A percentile compares a stretch with the other conserved stretches of the same genome.
phyloP scores from a whole-genome alignment of 257 asterid species.

The Lavandula angustifolia region DNA sequence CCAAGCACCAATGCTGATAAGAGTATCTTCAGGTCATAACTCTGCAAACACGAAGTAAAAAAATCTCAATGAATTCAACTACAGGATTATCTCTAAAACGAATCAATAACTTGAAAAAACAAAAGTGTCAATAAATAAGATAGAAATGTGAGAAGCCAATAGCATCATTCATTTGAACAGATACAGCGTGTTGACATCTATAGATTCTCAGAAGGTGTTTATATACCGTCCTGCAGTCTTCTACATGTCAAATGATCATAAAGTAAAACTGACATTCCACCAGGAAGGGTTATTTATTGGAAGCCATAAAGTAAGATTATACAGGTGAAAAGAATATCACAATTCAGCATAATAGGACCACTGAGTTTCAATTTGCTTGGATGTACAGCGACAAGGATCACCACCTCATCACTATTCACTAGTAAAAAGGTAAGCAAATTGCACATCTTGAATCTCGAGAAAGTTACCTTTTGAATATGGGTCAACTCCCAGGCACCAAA shows the following conservation, averaged over 20 bases:
- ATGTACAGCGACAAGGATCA: slow-evolving; percentile 17
- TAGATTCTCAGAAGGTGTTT: neutral
- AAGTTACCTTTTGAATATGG: slow-evolving; percentile 41
- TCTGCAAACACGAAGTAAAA: slow-evolving; percentile 22
- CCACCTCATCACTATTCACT: slow-evolving; percentile 28
- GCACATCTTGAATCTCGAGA: slow-evolving; percentile 26
- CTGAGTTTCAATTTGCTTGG: slow-evolving; percentile 24
- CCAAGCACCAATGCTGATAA: slow-evolving; percentile 3
- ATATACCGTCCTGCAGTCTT: neutral
- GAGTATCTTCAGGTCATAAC: slow-evolving; percentile 22
- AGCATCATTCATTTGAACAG: slow-evolving; percentile 1
- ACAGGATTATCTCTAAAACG: neutral
- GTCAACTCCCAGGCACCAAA: slow-evolving; percentile 36
- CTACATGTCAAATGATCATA: slow-evolving; percentile 1
- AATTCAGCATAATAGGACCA: slow-evolving; percentile 9
- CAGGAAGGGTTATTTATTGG: neutral
- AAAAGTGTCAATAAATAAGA: neutral
- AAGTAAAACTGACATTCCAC: neutral
- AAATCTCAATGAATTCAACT: neutral
- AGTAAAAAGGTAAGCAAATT: slow-evolving; percentile 9
- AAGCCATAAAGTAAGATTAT: slow-evolving; percentile 8
- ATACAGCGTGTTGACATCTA: neutral
- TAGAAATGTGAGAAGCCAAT: neutral
- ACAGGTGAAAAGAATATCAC: neutral
- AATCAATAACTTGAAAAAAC: neutral